A percentile compares a stretch with the other conserved stretches of the same genome.
Conservation (phyloP, 83 land plant species). For the Picea abies region DNA sequence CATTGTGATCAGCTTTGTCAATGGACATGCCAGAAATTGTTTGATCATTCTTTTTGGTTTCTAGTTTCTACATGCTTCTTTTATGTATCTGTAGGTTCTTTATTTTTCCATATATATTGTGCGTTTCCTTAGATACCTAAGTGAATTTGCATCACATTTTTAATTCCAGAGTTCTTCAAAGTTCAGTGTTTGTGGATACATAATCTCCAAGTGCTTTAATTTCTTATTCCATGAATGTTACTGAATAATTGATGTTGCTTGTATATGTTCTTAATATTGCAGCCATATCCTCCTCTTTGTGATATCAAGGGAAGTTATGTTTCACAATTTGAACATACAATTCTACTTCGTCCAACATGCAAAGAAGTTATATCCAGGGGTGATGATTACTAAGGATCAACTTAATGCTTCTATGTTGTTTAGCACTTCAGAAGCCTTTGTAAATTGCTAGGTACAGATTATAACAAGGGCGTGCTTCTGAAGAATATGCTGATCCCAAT, state of each 20-base stretch:
- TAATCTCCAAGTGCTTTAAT: background rate
- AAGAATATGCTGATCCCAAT: background rate
- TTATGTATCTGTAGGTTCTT: background rate
- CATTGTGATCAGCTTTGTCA: background rate
- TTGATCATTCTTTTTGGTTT: background rate
- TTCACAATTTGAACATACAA: constrained; percentile 95
- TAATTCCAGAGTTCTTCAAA: background rate
- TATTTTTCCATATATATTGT: background rate
- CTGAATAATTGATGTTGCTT: background rate
- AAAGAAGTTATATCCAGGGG: constrained; percentile 96
- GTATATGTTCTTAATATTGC: constrained; percentile 20
- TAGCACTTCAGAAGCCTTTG: background rate
- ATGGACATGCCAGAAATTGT: background rate
- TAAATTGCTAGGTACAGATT: background rate
- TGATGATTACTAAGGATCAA: constrained; percentile 70
- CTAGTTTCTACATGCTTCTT: no score
- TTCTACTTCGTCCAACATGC: constrained; percentile 92
- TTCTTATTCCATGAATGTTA: background rate
- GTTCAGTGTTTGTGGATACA: background rate
- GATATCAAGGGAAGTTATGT: constrained; percentile 95
- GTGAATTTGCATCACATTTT: background rate
- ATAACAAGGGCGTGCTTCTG: background rate
- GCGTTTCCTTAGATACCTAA: background rate
- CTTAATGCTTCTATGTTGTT: background rate
- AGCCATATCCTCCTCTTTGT: constrained; percentile 95